These are phyloP conservation scores for Schizophyllum commune DNA, from an alignment of 1,284 basidiomycete genomes.

Conservation along the genomic window DNA sequence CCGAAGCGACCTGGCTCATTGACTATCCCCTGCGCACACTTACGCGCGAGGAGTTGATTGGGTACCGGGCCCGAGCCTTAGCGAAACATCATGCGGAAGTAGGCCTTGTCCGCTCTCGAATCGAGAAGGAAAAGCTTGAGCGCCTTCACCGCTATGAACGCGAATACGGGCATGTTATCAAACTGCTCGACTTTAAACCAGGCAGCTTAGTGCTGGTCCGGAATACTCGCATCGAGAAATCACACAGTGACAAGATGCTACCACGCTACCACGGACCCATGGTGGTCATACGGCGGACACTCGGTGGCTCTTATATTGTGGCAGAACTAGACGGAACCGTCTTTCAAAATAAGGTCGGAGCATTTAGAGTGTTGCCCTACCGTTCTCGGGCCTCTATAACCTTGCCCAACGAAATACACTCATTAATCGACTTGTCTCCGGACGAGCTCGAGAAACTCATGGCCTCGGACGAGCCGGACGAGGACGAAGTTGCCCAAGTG, in stretches of 20 bases:
- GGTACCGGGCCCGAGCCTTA: slow-evolving; percentile 15
- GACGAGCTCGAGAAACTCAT: too few species aligned
- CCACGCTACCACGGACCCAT: slow-evolving; percentile 26
- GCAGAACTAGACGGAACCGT: slow-evolving; percentile 25
- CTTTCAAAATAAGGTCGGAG: slow-evolving; percentile 17
- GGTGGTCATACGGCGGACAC: slow-evolving; percentile 23
- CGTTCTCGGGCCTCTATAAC: slow-evolving; percentile 6
- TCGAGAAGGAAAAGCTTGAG: too few species aligned
- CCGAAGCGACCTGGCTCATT: slow-evolving; percentile 29
- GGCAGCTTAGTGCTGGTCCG: slow-evolving; percentile 28
- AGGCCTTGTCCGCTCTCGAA: neutral
- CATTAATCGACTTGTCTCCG: too few species aligned
- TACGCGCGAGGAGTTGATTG: slow-evolving; percentile 19
- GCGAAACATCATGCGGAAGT: slow-evolving; percentile 17
- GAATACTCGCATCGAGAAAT: slow-evolving; percentile 20
- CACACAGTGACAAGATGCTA: slow-evolving; percentile 18
- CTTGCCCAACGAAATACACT: too few species aligned
- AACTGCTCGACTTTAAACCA: slow-evolving; percentile 24
- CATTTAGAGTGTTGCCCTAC: slow-evolving; percentile 28
- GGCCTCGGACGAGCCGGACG: too few species aligned
- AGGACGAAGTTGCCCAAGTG: too few species aligned
- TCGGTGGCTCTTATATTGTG: slow-evolving; percentile 24
- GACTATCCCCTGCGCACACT: slow-evolving; percentile 15
- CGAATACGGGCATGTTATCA: slow-evolving; percentile 17
- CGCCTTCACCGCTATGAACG: too few species aligned